phyloP scores from a whole-genome alignment of 352 stramenopile species.

The Pythium sukuiense region DNA sequence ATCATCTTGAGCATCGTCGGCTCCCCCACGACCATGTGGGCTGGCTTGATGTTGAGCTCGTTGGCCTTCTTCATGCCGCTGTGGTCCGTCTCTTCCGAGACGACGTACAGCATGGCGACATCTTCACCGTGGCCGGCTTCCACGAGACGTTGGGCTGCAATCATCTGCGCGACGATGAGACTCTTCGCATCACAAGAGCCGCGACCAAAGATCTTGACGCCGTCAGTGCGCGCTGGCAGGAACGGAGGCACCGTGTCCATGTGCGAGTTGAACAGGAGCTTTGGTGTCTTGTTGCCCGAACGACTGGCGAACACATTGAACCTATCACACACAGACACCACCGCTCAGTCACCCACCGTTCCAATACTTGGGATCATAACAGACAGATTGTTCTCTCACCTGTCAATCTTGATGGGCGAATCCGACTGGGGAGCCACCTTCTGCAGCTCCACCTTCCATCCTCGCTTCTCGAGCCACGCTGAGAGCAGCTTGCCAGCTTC shows the following conservation, averaged over 20 bases:
- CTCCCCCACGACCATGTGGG: slow-evolving; percentile 80
- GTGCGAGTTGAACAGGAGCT: slow-evolving; percentile 85
- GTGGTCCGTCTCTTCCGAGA: slow-evolving; percentile 88
- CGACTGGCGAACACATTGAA: slow-evolving; percentile 79
- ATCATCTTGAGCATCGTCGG: slow-evolving; percentile 82
- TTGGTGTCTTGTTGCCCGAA: slow-evolving; percentile 49
- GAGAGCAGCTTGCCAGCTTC: slow-evolving; percentile 63
- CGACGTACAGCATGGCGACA: slow-evolving; percentile 79
- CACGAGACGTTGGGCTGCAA: slow-evolving; percentile 67
- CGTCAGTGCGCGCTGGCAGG: slow-evolving; percentile 62
- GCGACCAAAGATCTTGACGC: slow-evolving; percentile 69
- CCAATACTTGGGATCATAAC: neutral
- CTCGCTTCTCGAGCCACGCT: slow-evolving; percentile 60
- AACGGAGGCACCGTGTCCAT: slow-evolving; percentile 85
- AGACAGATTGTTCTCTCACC: slow-evolving; percentile 29
- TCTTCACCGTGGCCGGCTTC: slow-evolving; percentile 58
- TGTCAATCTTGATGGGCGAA: slow-evolving; percentile 52
- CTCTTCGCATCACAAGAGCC: slow-evolving; percentile 86
- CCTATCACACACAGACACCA: slow-evolving; percentile 17
- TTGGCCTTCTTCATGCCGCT: slow-evolving; percentile 89
- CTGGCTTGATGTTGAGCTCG: slow-evolving; percentile 64
- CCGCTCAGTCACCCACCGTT: neutral
- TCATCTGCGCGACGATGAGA: slow-evolving; percentile 80
- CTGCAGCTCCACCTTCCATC: slow-evolving; percentile 77
- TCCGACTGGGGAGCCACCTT: slow-evolving; percentile 65